A percentile compares a stretch with the other conserved stretches of the same genome.
Evolutionary conservation across 2,329 filamentous ascomycete species (phyloP).

Genomic region (Fusarium sp.): DNA sequence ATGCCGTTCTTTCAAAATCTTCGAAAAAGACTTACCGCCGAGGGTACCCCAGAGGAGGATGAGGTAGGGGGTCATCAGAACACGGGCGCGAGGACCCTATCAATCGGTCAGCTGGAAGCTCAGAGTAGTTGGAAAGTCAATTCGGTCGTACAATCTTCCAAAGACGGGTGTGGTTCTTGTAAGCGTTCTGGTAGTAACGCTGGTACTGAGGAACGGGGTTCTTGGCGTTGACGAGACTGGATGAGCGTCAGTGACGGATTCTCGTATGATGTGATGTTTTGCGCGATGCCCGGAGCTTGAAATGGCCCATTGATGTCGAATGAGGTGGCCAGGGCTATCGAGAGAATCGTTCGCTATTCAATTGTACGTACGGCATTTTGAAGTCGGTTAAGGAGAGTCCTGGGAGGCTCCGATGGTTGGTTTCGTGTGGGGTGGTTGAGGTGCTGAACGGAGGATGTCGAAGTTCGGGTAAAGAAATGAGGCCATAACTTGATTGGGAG

Average conservation of each 20-base stretch:
- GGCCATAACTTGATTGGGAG: conserved; percentile 54
- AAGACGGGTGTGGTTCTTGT: conserved; percentile 74
- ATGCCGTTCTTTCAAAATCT: neutral
- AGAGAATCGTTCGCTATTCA: conserved; percentile 22
- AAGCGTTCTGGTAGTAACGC: conserved; percentile 79
- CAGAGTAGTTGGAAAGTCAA: conserved; percentile 17
- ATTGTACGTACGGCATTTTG: conserved; percentile 58
- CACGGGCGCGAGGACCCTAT: conserved; percentile 73
- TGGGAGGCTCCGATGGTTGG: conserved; percentile 38
- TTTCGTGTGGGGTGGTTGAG: conserved; percentile 43
- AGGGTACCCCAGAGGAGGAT: conserved; percentile 71
- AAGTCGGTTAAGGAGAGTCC: conserved; percentile 43
- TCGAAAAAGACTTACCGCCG: conserved; percentile 63
- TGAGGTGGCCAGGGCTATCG: conserved; percentile 17
- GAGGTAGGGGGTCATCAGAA: conserved; percentile 76
- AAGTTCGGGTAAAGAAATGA: conserved; percentile 53
- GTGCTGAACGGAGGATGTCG: conserved; percentile 47
- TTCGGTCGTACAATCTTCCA: conserved; percentile 78
- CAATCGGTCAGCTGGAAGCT: conserved; percentile 39
- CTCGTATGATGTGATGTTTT: conserved; percentile 45
- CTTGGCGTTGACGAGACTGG: conserved; percentile 73
- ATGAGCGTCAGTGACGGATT: conserved; percentile 45
- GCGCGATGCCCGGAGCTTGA: conserved; percentile 16
- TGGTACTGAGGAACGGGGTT: conserved; percentile 83
- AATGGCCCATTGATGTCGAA: conserved; percentile 45